A percentile compares a stretch with the other conserved stretches of the same genome.
Conservation (phyloP, 768 basidiomycete genomes). For the Hericium erinaceus region DNA sequence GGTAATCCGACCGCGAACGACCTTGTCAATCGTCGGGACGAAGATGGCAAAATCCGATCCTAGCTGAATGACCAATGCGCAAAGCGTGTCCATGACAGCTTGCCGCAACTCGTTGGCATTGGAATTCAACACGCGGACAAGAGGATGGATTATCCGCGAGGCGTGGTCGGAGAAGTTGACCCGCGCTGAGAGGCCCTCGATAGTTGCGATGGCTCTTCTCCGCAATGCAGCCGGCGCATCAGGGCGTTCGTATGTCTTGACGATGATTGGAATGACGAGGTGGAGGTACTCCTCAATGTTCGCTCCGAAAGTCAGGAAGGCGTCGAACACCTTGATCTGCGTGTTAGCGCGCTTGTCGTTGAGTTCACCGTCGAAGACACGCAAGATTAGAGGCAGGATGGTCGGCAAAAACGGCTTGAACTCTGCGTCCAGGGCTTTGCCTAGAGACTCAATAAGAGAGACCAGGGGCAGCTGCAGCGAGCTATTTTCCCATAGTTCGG, state of each 20-base stretch:
- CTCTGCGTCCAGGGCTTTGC: conserved; percentile 90
- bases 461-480: conserved; percentile 87
- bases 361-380: conserved; percentile 84
- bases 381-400: conserved; percentile 81
- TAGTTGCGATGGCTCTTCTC: conserved; percentile 84
- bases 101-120: conserved; percentile 71
- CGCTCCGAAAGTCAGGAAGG: conserved; percentile 88
- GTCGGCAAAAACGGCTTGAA: conserved; percentile 94
- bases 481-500: conserved; percentile 83
- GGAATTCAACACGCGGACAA: conserved; percentile 75
- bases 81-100: conserved; percentile 88
- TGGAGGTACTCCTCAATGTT: conserved; percentile 98
- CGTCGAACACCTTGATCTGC: conserved; percentile 88
- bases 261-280: conserved; percentile 90
- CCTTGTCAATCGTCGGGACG: conserved; percentile 95
- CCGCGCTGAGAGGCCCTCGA: conserved; percentile 81
- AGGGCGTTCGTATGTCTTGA: conserved; percentile 78
- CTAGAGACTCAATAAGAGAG: conserved; percentile 84
- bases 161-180: conserved; percentile 99
- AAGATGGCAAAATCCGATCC: conserved; percentile 97
- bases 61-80: conserved; percentile 85
- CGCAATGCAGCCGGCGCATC: conserved; percentile 69
- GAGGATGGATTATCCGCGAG: conserved; percentile 91
- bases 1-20: conserved; percentile 63
- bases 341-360: conserved; percentile 70